A percentile compares a stretch with the other conserved stretches of the same genome.
phyloP scores from a whole-genome alignment of 768 basidiomycete genomes.

The Rhizopogon vinicolor region DNA sequence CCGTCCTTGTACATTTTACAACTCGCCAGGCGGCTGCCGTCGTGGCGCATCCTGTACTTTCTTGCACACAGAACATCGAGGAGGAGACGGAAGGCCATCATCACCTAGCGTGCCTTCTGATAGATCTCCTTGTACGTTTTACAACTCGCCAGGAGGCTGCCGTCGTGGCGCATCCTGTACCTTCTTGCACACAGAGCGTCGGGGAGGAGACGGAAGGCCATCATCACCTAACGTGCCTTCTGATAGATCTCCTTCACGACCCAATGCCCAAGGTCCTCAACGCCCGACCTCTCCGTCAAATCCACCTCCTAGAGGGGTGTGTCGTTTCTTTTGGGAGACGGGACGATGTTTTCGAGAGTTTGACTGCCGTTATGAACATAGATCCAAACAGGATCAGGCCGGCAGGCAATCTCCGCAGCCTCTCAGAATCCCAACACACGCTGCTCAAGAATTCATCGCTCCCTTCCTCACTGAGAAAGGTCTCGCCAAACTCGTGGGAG shows the following conservation, averaged over 20 bases:
- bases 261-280: constrained; percentile 2
- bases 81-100: constrained; percentile 11
- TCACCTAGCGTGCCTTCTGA: constrained; percentile 7
- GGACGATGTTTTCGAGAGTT: constrained; percentile 46
- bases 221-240: constrained; percentile 5
- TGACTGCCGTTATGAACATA: constrained; percentile 40
- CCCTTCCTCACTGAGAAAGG: constrained; percentile 43
- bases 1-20: constrained; percentile 36
- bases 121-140: constrained; percentile 26
- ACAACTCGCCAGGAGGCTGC: constrained; percentile 42
- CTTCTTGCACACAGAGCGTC: constrained; percentile 6
- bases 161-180: constrained; percentile 34
- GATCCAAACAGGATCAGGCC: constrained; percentile 7
- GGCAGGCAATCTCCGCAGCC: constrained; percentile 6
- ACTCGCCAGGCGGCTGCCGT: constrained; percentile 42
- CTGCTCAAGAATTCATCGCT: constrained; percentile 25
- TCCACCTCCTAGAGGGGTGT: constrained; percentile 32
- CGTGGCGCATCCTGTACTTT: constrained; percentile 33
- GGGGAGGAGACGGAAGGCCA: constrained; percentile 14
- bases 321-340: constrained; percentile 41
- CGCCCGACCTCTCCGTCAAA: constrained; percentile 11
- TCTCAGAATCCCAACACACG: constrained; percentile 7
- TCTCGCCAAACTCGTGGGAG: constrained; percentile 37
- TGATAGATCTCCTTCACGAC: constrained; percentile 3
- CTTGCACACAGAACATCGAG: constrained; percentile 4